Conservation (phyloP, 2,329 filamentous ascomycete species). For the Nemania abortiva region DNA sequence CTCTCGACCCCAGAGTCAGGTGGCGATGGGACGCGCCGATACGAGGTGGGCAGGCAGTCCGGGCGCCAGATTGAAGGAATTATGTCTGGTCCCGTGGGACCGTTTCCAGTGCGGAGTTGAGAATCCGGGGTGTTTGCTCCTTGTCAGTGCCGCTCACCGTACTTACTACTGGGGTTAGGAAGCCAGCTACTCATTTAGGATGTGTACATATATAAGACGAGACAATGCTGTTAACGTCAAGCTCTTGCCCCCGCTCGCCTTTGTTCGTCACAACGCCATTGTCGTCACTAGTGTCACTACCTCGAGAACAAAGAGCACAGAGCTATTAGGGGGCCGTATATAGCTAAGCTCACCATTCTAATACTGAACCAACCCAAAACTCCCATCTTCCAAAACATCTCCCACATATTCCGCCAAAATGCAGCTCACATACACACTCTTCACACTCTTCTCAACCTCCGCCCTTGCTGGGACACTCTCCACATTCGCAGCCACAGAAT, state of each 20-base stretch:
- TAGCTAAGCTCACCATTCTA: slow-evolving; percentile 7
- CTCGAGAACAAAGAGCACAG: neutral
- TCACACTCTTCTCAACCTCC: slow-evolving; percentile 43
- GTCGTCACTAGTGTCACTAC: slow-evolving; percentile 18
- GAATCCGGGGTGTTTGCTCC: slow-evolving; percentile 18
- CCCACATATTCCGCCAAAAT: slow-evolving; percentile 44
- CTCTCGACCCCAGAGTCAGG: slow-evolving; percentile 16
- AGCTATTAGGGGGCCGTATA: slow-evolving; percentile 2
- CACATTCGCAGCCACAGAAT: slow-evolving; percentile 49
- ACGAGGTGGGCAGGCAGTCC: slow-evolving; percentile 27
- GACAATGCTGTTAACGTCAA: neutral
- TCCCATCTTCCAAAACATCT: neutral
- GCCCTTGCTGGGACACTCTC: slow-evolving; percentile 43
- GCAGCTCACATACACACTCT: slow-evolving; percentile 47
- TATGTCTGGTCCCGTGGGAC: slow-evolving; percentile 25
- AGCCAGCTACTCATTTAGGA: neutral
- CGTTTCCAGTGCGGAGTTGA: slow-evolving; percentile 6
- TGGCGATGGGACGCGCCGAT: slow-evolving; percentile 29
- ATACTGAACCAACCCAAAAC: neutral
- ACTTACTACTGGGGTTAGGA: neutral
- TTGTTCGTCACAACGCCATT: slow-evolving; percentile 21
- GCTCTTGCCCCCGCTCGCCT: slow-evolving; percentile 2
- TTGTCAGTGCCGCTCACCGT: neutral
- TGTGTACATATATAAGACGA: slow-evolving; percentile 33
- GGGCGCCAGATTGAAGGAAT: neutral